Evolutionary conservation across 306 rosid genomes (phyloP).

Genomic region (Dryas octopetala): DNA sequence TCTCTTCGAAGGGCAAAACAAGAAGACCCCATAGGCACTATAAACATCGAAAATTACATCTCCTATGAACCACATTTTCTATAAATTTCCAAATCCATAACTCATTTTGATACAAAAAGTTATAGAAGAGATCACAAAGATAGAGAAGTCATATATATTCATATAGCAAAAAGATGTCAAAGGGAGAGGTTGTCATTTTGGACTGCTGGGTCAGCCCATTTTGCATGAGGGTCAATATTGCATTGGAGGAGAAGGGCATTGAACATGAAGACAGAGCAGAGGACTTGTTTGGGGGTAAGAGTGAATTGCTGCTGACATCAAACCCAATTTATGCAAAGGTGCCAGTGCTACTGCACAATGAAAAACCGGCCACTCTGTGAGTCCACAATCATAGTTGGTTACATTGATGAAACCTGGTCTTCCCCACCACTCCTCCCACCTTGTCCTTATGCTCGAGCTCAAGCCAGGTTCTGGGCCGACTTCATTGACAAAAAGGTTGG

Average conservation of each 20-base stretch:
- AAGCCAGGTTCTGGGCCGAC: slow-evolving; percentile 66
- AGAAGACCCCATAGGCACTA: not conserved
- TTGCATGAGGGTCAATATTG: slow-evolving; percentile 59
- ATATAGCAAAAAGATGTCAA: slow-evolving; percentile 36
- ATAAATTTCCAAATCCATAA: not conserved
- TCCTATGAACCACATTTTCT: not conserved
- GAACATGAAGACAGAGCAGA: slow-evolving; percentile 38
- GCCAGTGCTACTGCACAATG: slow-evolving; percentile 60
- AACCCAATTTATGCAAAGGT: slow-evolving; percentile 66
- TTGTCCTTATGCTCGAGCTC: slow-evolving; percentile 47
- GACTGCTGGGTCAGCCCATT: slow-evolving; percentile 59
- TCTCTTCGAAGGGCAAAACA: not conserved
- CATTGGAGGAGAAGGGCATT: slow-evolving; percentile 60
- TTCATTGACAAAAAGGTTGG: slow-evolving; percentile 63
- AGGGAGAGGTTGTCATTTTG: slow-evolving; percentile 43
- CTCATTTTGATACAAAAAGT: not conserved
- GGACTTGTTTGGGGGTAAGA: slow-evolving; percentile 65
- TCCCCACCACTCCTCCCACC: slow-evolving; percentile 56
- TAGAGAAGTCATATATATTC: not conserved
- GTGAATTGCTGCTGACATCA: slow-evolving; percentile 54
- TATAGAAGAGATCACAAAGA: not conserved
- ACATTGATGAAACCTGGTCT: slow-evolving; percentile 60
- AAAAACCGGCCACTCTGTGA: slow-evolving; percentile 54
- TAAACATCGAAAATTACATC: not conserved
- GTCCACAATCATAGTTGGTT: slow-evolving; percentile 42